Evolutionary conservation across 2,329 filamentous ascomycete genomes (phyloP).

Genomic region (Colletotrichum musicola): DNA sequence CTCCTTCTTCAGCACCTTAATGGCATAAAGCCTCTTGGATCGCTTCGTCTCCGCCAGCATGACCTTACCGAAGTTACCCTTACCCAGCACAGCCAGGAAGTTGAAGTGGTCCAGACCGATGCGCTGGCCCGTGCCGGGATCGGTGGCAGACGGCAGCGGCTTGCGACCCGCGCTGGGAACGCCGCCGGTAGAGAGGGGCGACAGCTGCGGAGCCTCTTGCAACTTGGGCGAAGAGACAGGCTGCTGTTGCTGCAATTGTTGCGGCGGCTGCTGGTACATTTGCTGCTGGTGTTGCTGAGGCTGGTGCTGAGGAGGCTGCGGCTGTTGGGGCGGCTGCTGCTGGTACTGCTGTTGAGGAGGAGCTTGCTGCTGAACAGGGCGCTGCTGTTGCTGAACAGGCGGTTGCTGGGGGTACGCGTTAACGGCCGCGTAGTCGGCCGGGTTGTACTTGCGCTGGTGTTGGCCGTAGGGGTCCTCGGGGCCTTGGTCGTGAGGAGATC

Average conservation of each 20-base stretch:
- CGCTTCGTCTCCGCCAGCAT: constrained; percentile 99
- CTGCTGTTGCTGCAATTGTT: constrained; percentile 25
- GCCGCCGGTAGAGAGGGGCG: constrained; percentile 44
- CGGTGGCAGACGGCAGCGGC: constrained; percentile 77
- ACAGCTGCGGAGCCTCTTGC: constrained; percentile 39
- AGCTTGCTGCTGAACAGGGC: constrained; percentile 48
- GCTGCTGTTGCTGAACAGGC: constrained; percentile 48
- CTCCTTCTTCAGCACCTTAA: constrained; percentile 99
- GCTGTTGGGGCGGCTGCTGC: constrained; percentile 44
- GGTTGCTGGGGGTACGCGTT: constrained; percentile 57
- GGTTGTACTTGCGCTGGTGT: constrained; percentile 78
- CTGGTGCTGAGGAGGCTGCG: constrained; percentile 42
- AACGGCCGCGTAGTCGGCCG: constrained; percentile 78
- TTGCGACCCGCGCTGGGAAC: constrained; percentile 55
- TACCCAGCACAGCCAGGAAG: constrained; percentile 96
- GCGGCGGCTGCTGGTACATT: constrained; percentile 47
- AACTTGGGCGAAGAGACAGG: constrained; percentile 34
- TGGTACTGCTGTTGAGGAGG: constrained; percentile 44
- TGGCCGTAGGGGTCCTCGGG: constrained; percentile 52
- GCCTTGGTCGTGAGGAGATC: constrained; percentile 43
- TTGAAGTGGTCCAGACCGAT: constrained; percentile 99
- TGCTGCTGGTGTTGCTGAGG: constrained; percentile 8
- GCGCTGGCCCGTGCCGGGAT: constrained; percentile 80
- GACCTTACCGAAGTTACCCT: constrained; percentile 99
- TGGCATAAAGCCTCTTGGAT: constrained; percentile 92